Conservation (phyloP, 2,329 filamentous ascomycete genomes). For the Fusarium duplospermum region DNA sequence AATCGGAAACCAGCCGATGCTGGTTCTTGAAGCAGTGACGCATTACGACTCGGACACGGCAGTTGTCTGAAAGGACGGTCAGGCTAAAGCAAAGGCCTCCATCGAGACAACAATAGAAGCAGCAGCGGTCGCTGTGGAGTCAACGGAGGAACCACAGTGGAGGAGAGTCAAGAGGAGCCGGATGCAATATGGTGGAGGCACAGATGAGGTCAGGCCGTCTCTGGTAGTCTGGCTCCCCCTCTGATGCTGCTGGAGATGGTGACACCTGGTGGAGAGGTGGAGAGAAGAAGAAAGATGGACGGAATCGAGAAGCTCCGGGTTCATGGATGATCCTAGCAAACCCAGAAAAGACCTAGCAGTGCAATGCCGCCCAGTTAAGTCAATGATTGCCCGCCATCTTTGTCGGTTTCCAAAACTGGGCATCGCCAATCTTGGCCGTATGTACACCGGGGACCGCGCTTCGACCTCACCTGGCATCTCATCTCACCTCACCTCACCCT, state of each 20-base stretch:
- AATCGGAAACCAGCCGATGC: slow-evolving; percentile 3
- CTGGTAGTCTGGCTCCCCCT: slow-evolving; percentile 6
- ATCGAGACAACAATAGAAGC: slow-evolving; percentile 31
- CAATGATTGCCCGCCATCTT: slow-evolving; percentile 13
- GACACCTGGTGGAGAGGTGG: slow-evolving; percentile 19
- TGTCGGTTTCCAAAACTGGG: slow-evolving; percentile 28
- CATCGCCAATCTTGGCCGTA: slow-evolving; percentile 37
- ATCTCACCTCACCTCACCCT: slow-evolving; percentile 17
- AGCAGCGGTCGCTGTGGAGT: slow-evolving; percentile 32
- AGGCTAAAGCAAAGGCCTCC: slow-evolving; percentile 27
- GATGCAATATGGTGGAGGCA: slow-evolving; percentile 24
- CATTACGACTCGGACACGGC: slow-evolving; percentile 27
- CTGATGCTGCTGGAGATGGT: slow-evolving; percentile 2
- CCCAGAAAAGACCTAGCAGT: slow-evolving; percentile 5
- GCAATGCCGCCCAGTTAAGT: slow-evolving; percentile 1
- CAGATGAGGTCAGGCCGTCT: slow-evolving; percentile 31
- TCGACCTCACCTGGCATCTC: slow-evolving; percentile 22
- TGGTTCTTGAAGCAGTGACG: slow-evolving; percentile 6
- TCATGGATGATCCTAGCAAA: slow-evolving; percentile 34
- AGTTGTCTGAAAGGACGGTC: slow-evolving; percentile 38
- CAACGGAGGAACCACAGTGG: slow-evolving; percentile 22
- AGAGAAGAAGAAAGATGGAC: slow-evolving; percentile 28
- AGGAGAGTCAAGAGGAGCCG: slow-evolving; percentile 29
- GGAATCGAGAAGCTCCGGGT: slow-evolving; percentile 36
- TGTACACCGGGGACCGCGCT: slow-evolving; percentile 23